Conservation (phyloP, 305 asterid genomes). For the Lippia alba region DNA sequence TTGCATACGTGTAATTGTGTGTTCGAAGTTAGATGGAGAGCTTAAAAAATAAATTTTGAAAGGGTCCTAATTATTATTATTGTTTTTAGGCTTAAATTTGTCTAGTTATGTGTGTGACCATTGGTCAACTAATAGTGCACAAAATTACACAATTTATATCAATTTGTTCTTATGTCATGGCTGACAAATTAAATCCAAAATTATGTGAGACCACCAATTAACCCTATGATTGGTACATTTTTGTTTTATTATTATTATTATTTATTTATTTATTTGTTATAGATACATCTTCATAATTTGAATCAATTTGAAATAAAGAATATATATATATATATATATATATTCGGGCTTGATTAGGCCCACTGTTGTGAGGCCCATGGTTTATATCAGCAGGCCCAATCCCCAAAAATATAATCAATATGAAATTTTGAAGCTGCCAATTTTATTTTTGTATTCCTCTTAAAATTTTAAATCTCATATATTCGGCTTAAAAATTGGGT, state of each 20-base stretch:
- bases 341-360: no score
- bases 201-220: background rate
- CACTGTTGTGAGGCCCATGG: no score
- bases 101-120: background rate
- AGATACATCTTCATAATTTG: background rate
- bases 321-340: no score
- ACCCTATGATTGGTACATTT: constrained; percentile 3
- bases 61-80: background rate
- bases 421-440: no score
- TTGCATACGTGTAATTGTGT: background rate
- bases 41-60: background rate
- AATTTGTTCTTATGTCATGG: background rate
- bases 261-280: background rate
- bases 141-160: constrained; percentile 9
- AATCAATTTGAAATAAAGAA: no score
- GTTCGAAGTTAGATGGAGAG: no score
- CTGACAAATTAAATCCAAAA: background rate
- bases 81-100: background rate
- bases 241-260: background rate
- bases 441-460: no score
- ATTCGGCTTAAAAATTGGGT: no score
- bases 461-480: no score
- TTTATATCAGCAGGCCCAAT: no score
- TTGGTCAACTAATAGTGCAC: background rate
- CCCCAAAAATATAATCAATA: no score